Conservation (phyloP, 176 grass and related monocot genomes). For the Rhynchospora tenuis region DNA sequence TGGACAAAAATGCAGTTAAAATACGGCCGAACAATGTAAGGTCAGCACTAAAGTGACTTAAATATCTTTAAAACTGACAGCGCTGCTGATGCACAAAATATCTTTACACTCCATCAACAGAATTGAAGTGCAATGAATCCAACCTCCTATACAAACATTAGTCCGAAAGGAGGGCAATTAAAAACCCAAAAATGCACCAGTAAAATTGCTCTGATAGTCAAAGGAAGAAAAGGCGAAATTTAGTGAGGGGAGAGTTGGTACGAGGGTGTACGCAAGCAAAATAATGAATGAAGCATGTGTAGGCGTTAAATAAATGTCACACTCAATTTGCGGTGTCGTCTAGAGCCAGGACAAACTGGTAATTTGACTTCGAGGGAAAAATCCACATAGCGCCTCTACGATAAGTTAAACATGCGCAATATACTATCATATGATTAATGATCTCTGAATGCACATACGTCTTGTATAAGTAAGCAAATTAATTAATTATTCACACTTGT, state of each 20-base stretch:
- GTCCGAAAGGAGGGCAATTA: too few relatives aligned
- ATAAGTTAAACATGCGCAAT: background rate
- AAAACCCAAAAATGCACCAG: background rate
- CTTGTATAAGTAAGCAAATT: too few relatives aligned
- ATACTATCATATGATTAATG: background rate
- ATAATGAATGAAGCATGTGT: conserved; percentile 5
- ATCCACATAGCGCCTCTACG: background rate
- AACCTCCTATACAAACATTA: background rate
- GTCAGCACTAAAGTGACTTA: background rate
- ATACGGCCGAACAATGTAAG: background rate
- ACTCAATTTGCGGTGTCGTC: background rate
- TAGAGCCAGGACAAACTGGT: background rate
- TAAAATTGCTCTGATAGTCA: background rate
- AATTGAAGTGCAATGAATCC: background rate
- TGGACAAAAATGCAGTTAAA: background rate
- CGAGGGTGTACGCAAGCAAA: background rate
- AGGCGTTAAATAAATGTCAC: background rate
- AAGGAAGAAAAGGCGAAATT: background rate
- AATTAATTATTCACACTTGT: too few relatives aligned
- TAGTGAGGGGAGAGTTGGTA: background rate
- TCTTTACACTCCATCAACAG: background rate
- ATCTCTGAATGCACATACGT: background rate
- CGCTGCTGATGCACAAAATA: background rate
- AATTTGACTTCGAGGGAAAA: background rate
- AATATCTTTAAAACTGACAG: background rate